Evolutionary conservation across 352 stramenopile genomes (phyloP).

Genomic region (Pythium plurisporium): DNA sequence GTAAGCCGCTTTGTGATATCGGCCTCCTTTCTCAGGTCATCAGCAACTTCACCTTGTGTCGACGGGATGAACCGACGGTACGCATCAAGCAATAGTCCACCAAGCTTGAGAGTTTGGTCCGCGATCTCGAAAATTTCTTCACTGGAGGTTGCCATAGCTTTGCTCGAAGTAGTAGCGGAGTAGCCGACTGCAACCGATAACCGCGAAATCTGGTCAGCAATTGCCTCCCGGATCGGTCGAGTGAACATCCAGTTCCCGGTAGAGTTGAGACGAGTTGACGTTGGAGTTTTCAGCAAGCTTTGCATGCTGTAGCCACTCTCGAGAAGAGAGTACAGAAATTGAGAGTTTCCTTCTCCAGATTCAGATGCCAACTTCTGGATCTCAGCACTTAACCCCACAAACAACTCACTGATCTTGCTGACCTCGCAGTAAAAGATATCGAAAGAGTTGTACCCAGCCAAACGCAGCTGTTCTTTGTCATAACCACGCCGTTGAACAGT

Average conservation of each 20-base stretch:
- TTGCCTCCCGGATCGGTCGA: slow-evolving; percentile 47
- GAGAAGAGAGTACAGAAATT: slow-evolving; percentile 54
- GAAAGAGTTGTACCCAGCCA: slow-evolving; percentile 82
- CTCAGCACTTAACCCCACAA: slow-evolving; percentile 47
- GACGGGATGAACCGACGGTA: slow-evolving; percentile 50
- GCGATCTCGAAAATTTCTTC: slow-evolving; percentile 67
- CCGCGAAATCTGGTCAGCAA: slow-evolving; percentile 58
- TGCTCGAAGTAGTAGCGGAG: slow-evolving; percentile 23
- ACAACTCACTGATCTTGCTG: slow-evolving; percentile 72
- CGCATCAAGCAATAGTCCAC: slow-evolving; percentile 42
- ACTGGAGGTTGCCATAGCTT: slow-evolving; percentile 38
- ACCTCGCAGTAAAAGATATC: slow-evolving; percentile 88
- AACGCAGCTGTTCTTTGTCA: slow-evolving; percentile 67
- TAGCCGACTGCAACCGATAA: slow-evolving; percentile 53
- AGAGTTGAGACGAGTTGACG: slow-evolving; percentile 19
- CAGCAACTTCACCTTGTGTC: slow-evolving; percentile 33
- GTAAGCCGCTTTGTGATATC: slow-evolving; percentile 53
- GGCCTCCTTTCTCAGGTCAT: slow-evolving; percentile 59
- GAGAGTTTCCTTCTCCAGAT: slow-evolving; percentile 54
- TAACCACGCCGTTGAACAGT: slow-evolving; percentile 73
- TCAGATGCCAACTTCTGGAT: slow-evolving; percentile 47
- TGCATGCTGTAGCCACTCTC: slow-evolving; percentile 71
- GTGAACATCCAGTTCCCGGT: slow-evolving; percentile 65
- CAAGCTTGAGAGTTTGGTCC: slow-evolving; percentile 56
- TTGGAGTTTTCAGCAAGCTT: slow-evolving; percentile 47